These are phyloP conservation scores for Chaetomium strumarium DNA, from an alignment of 2,329 filamentous ascomycete genomes.

Conservation along the genomic window DNA sequence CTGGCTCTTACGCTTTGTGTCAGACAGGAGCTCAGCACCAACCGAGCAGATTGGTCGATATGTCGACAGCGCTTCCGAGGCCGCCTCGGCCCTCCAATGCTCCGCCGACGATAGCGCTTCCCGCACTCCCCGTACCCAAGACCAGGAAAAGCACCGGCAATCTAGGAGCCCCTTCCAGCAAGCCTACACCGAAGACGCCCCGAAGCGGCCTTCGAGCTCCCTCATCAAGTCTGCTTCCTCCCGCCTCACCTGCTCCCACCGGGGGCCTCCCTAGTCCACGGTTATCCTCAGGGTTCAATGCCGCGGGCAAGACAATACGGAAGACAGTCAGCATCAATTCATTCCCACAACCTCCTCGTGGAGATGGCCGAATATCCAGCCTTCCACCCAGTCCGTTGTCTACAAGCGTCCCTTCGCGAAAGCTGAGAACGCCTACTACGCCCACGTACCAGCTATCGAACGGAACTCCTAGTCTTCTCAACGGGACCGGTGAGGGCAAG, in stretches of 20 bases:
- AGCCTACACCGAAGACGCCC: conserved; percentile 42
- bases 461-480: conserved; percentile 66
- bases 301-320: conserved; percentile 63
- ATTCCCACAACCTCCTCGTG: conserved; percentile 82
- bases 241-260: conserved; percentile 45
- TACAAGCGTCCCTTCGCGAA: conserved; percentile 47
- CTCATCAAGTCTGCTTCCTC: conserved; percentile 50
- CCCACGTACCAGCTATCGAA: conserved; percentile 45
- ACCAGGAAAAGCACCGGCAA: conserved; percentile 60
- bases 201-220: conserved; percentile 55
- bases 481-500: conserved; percentile 71
- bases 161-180: conserved; percentile 38
- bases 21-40: neutral
- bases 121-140: conserved; percentile 67
- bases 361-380: conserved; percentile 52
- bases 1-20: neutral
- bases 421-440: conserved; percentile 51
- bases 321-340: conserved; percentile 91
- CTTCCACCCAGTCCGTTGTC: conserved; percentile 57
- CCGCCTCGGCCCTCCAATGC: conserved; percentile 62
- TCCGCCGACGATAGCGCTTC: conserved; percentile 65
- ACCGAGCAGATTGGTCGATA: conserved; percentile 26
- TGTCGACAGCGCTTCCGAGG: conserved; percentile 60
- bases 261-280: conserved; percentile 52
- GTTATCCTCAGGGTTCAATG: conserved; percentile 49